A percentile compares a stretch with the other conserved stretches of the same genome.
These are phyloP conservation scores for Mucor circinelloides DNA, from an alignment of 371 early-diverging fungal species.

Conservation along the genomic window DNA sequence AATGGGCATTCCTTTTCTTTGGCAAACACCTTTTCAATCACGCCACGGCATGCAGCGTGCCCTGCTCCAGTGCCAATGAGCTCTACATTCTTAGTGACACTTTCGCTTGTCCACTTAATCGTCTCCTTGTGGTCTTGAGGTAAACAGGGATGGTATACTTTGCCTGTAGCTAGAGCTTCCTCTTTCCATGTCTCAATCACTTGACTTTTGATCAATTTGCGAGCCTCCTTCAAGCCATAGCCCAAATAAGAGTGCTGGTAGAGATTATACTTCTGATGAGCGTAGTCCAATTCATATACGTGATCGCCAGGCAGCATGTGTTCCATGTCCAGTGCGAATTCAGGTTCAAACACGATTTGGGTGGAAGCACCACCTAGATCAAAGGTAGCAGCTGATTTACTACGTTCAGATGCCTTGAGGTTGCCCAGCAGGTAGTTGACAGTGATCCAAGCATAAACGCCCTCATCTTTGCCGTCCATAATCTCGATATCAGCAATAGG, in stretches of 20 bases:
- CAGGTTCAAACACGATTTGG: conserved; percentile 95
- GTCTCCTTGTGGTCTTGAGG: conserved; percentile 39
- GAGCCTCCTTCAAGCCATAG: conserved; percentile 88
- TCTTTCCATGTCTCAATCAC: conserved; percentile 32
- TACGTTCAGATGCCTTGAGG: conserved; percentile 44
- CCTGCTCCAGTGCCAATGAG: conserved; percentile 60
- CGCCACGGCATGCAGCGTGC: conserved; percentile 53
- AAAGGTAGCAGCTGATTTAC: conserved; percentile 86
- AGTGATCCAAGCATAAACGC: conserved; percentile 98
- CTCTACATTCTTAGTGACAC: conserved; percentile 16
- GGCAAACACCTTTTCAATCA: conserved; percentile 62
- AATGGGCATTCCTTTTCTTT: conserved; percentile 60
- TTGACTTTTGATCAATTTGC: conserved; percentile 30
- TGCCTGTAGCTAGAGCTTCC: conserved; percentile 12
- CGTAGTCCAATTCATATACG: conserved; percentile 69
- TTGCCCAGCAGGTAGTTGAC: conserved; percentile 88
- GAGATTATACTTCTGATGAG: conserved; percentile 69
- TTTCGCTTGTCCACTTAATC: conserved; percentile 10
- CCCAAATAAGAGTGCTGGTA: conserved; percentile 95
- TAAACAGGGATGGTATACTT: conserved; percentile 44
- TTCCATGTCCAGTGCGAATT: conserved; percentile 41
- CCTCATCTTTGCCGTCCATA: conserved; percentile 97
- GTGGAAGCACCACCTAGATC: conserved; percentile 97
- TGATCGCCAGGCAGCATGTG: conserved; percentile 68
- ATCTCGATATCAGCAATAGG: conserved; percentile 77